Base-by-base conservation (phyloP, 2,329 filamentous ascomycete genomes). In the Trichoderma arundinaceum region DNA sequence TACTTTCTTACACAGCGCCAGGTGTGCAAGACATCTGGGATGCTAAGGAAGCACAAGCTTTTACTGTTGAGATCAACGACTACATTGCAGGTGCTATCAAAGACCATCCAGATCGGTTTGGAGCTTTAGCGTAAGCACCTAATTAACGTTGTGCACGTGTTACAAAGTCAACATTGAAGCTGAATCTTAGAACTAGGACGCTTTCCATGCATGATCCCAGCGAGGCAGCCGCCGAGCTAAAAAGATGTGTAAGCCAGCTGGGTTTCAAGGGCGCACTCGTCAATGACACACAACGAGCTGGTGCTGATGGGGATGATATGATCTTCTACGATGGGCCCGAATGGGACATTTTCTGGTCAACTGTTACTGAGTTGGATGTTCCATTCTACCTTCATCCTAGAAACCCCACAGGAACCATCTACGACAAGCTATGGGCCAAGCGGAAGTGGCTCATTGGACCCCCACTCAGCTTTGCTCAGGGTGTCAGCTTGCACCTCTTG, bases 301-400 rank as follows among this genome's bases (percentile, higher is more conserved):
- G 86, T 3, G 68, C 77, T 0, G 84, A 88, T 65, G 86, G 86
- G 43, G 85, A 88, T 64, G 82, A 82, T 28, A 84, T 87, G 79
- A 77, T 89, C 72, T 90, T 89, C 77, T 90, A 89, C 76, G 88
- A 90, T 71, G 77, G 81, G 8, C 79, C 83, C 0, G 81, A 84
- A 67, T 90, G 83, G 80, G 85, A 88, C 69, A 74, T 82, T 22
- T 89, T 90, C 79, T 90, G 87, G 87, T 72, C 79, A 12, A 83
- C 82, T 0, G 80, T 83, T 8, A 80, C 79, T 1, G 84, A 88
- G 49, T 82, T 90, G 0, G 84, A 89, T 65, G 86, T 89, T 0
- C 87, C 87, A 0, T 80, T 90, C 56, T 90, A 90, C 71, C 78
- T 90, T 1, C 88, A 90, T 73, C 88, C 87, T 0, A 79, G 83